Conservation (phyloP, 805 yeast genomes). For the Debaryomyces hansenii region DNA sequence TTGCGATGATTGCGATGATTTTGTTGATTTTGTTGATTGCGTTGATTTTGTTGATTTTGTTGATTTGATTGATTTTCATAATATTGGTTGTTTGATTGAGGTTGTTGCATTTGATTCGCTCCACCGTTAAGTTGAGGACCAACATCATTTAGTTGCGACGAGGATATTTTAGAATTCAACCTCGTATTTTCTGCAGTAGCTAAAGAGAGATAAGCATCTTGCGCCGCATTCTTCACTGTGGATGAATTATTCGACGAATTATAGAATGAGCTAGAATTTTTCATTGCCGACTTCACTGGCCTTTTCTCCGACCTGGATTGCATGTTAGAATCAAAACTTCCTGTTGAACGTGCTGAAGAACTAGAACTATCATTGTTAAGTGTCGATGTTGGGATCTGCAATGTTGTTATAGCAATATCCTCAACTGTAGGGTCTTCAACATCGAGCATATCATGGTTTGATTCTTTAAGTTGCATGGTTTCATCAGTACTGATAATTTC, state of each 20-base stretch:
- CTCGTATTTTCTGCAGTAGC: conserved; percentile 82
- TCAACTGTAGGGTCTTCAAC: too few species aligned
- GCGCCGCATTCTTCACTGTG: conserved; percentile 43
- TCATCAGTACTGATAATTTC: conserved; percentile 18
- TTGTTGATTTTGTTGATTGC: too few species aligned
- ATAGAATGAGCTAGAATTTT: conserved; percentile 30
- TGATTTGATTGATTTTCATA: too few species aligned
- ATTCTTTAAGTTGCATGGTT: neutral
- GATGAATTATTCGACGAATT: conserved; percentile 7
- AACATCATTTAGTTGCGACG: conserved; percentile 33
- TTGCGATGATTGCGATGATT: conserved; percentile 35
- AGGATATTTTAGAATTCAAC: conserved; percentile 60
- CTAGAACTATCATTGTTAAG: conserved; percentile 21
- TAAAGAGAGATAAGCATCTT: conserved; percentile 62
- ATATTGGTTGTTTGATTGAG: neutral
- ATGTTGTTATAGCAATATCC: conserved; percentile 3
- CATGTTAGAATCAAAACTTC: conserved; percentile 23
- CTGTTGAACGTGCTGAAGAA: conserved; percentile 30
- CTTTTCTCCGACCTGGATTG: conserved; percentile 13
- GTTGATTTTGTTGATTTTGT: too few species aligned
- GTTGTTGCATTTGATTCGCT: conserved; percentile 10
- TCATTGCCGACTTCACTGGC: conserved; percentile 58
- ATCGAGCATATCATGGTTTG: too few species aligned
- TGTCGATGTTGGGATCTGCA: conserved; percentile 12
- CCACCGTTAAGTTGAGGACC: conserved; percentile 2